phyloP scores from a whole-genome alignment of 2,329 filamentous ascomycete species.

The Pseudocercospora cruenta region DNA sequence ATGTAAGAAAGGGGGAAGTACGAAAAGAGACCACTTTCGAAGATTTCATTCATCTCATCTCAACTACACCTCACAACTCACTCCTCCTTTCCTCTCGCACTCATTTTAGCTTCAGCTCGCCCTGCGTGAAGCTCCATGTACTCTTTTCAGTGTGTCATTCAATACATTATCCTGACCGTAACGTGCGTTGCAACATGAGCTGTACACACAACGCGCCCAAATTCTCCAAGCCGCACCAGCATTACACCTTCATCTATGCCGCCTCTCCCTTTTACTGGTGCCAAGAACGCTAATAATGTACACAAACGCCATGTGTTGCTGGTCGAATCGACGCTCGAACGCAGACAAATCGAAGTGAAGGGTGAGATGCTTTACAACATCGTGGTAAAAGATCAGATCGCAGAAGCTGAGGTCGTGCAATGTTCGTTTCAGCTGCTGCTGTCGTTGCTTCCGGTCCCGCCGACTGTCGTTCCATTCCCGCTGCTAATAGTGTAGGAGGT shows the following conservation, averaged over 20 bases:
- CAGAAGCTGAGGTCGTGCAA: neutral
- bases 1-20: no score
- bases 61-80: neutral
- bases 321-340: neutral
- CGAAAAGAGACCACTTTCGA: neutral
- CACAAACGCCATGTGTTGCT: neutral
- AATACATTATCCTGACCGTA: constrained; percentile 11
- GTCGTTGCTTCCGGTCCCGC: constrained; percentile 13
- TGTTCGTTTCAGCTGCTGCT: constrained; percentile 19
- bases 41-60: neutral
- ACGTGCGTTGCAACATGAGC: constrained; percentile 7
- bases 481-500: constrained; percentile 21
- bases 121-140: constrained; percentile 7
- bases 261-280: neutral
- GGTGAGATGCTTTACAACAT: neutral
- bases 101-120: constrained; percentile 4
- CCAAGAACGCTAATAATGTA: constrained; percentile 4
- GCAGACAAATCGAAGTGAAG: constrained; percentile 3
- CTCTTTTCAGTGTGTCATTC: constrained; percentile 5
- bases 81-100: neutral
- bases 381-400: neutral
- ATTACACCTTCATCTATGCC: neutral
- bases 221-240: neutral
- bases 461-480: constrained; percentile 34
- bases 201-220: neutral